phyloP scores from a whole-genome alignment of 495 filamentous ascomycete genomes.

The Podospora sp. region DNA sequence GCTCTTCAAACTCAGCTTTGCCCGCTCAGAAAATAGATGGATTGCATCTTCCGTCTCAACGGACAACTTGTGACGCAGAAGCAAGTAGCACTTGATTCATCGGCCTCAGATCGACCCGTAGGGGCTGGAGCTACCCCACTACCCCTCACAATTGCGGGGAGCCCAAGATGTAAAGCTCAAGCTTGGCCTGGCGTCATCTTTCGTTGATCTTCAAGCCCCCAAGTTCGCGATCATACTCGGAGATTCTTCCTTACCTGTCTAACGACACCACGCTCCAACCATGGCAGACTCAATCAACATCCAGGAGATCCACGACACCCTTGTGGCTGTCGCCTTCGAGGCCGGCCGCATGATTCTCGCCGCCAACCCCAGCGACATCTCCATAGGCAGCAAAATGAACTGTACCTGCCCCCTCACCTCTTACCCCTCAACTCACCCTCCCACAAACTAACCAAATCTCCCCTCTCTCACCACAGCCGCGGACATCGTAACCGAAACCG shows the following conservation, averaged over 20 bases:
- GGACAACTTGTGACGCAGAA: too few species aligned
- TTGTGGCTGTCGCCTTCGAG: conserved; percentile 71
- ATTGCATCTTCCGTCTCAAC: too few species aligned
- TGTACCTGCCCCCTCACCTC: conserved; percentile 50
- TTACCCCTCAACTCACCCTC: conserved; percentile 18
- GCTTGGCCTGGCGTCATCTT: background rate
- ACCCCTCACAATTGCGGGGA: conserved; percentile 10
- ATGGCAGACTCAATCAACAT: conserved; percentile 62
- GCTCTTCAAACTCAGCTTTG: too few species aligned
- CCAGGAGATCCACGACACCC: conserved; percentile 76
- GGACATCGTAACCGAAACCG: conserved; percentile 86
- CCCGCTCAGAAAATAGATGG: background rate
- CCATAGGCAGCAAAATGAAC: conserved; percentile 79
- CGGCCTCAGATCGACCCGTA: too few species aligned
- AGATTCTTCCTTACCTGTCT: background rate
- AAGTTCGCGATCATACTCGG: background rate
- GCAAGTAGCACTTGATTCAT: too few species aligned
- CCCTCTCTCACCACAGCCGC: conserved; percentile 54
- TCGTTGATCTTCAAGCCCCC: background rate
- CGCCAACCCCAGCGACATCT: conserved; percentile 67
- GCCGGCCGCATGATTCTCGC: conserved; percentile 81
- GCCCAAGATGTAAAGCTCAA: background rate
- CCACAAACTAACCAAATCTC: conserved; percentile 15
- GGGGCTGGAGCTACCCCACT: conserved; percentile 14
- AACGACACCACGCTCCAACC: conserved; percentile 9